Evolutionary conservation across 768 basidiomycete genomes (phyloP), one percentile per base, ranked within the genome.

Genomic region (Boletus tomentosulus): DNA sequence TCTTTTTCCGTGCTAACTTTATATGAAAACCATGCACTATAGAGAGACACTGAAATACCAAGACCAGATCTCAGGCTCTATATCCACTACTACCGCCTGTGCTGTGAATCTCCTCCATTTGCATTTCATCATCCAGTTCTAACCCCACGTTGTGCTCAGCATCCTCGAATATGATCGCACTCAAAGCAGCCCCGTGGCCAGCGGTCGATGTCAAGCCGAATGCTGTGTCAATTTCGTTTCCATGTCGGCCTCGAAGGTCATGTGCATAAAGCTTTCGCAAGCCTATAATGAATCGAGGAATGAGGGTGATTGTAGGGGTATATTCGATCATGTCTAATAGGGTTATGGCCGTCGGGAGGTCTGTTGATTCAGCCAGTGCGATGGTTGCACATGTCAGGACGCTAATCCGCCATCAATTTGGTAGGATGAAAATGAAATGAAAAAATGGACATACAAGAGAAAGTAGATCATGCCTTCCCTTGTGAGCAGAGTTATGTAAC

Each of bases 381-480:
- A 37, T 16, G 34, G 34, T 24, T 16, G 47, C 22, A 35, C 15
- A 37, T n/a, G 24, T 16, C 35, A 48, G 15, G 34, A 48, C 16
- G 13, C 47, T 48, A 19, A n/a, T 31, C 12, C n/a, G n/a, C 38
- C n/a, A 13, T 46, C 6, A 39, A n/a, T 8, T 2, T 15, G 16
- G 25, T 19, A 10, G 19, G 7, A 22, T 11, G 15, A n/a, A 7
- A 52, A 9, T 2, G 22, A 30, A 34, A 15, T 19, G n/a, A 9
- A 15, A 8, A 25, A 27, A 9, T 19, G 12, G 42, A 51, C 51
- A 7, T 46, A 53, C 51, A 25, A 27, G 10, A 52, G 6, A 30
- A 52, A 52, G 44, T 52, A 46, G 13, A 46, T 5, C 3, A 46
- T 38, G 37, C 51, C 44, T 13, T 52, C 45, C n/a, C 45, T 38